These are phyloP conservation scores for Globisporangium ultimum DNA, from an alignment of 352 stramenopile species.

Conservation along the genomic window DNA sequence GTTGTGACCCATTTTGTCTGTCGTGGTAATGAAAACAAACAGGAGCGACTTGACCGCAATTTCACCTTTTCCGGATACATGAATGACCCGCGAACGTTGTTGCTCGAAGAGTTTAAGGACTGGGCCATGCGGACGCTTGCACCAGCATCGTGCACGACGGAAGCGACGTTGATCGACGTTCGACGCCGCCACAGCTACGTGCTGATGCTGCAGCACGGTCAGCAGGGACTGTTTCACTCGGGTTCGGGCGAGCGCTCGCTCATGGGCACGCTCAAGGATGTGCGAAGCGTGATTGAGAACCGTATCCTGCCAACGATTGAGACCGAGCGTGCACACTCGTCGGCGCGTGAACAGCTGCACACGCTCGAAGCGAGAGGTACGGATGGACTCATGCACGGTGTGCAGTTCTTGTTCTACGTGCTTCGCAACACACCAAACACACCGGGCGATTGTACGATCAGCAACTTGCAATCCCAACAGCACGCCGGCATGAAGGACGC, in stretches of 20 bases:
- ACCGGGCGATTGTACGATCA: constrained; percentile 80
- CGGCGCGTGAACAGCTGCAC: constrained; percentile 74
- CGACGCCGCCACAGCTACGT: constrained; percentile 74
- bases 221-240: constrained; percentile 80
- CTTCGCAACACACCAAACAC: constrained; percentile 82
- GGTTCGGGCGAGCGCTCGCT: constrained; percentile 72
- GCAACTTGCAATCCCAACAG: constrained; percentile 75
- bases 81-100: constrained; percentile 74
- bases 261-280: constrained; percentile 78
- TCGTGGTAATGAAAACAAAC: constrained; percentile 2
- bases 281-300: constrained; percentile 76
- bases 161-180: constrained; percentile 76
- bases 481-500: constrained; percentile 83
- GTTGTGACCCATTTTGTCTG: constrained; percentile 9
- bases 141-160: constrained; percentile 68
- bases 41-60: constrained; percentile 71
- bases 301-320: constrained; percentile 77
- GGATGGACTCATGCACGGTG: constrained; percentile 80
- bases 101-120: constrained; percentile 87
- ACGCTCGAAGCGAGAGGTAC: constrained; percentile 73
- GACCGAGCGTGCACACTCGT: constrained; percentile 77
- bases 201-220: constrained; percentile 69
- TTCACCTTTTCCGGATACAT: constrained; percentile 79
- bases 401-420: constrained; percentile 88
- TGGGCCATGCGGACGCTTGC: constrained; percentile 82